Base-by-base conservation (phyloP, 257 asterid species). In the Phtheirospermum japonicum region DNA sequence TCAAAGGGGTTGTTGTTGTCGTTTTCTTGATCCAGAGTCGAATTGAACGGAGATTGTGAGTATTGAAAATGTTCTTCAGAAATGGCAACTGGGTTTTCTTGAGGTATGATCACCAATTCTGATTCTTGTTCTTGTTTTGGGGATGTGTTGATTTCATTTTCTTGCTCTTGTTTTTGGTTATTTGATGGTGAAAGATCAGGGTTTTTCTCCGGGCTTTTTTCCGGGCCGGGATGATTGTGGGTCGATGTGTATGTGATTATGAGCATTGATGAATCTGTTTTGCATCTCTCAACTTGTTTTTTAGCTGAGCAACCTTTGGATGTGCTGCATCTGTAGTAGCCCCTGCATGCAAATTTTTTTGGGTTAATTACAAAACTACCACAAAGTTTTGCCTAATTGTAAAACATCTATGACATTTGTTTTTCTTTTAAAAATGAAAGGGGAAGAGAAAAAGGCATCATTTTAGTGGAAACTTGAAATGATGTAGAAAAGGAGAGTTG, bases 321-420 rank as follows among this genome's bases (percentile, higher is more conserved):
- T 34, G 88, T 82, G 83, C 93, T 87, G 88, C 95, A 87, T 67
- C 74, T 87, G 77, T 87, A 87, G 73, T 84, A 84, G 10, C 88
- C 93, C 78, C 95, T 87, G 80, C 79, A 67, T 71, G 61, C 64
- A 70, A 40, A 40, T 12, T 2, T 42, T 46, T 46, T 46, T 46
- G 30, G 60, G 18, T 43, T 26, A 59, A 19, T 59, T 39, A 18
- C 36, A 7, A 52, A 51, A 26, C 37, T 9, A 0, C 40, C 10
- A 12, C 31, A 52, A 20, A 23, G 48, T 40, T 40, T 10, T 8
- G 13, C 5, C n/a, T 40, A 11, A n/a, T n/a, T n/a, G n/a, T n/a
- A n/a, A n/a, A n/a, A n/a, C n/a, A n/a, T n/a, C n/a, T n/a, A n/a
- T n/a, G n/a, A n/a, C n/a, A n/a, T n/a, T n/a, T n/a, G n/a, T n/a